phyloP scores from a whole-genome alignment of 2,329 filamentous ascomycete genomes.

The Exserohilum turcica region DNA sequence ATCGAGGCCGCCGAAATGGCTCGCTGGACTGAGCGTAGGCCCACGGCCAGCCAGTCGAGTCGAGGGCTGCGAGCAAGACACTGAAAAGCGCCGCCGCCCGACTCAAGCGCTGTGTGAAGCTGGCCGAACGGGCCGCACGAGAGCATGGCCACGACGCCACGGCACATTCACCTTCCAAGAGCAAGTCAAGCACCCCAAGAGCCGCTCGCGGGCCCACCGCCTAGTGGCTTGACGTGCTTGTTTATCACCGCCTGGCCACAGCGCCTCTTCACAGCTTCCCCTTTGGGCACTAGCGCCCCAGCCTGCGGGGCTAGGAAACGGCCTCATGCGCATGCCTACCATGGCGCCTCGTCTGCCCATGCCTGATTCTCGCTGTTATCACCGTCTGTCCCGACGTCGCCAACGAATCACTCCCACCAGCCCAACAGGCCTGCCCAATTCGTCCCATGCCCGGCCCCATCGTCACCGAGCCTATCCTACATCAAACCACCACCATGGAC shows the following conservation, averaged over 20 bases:
- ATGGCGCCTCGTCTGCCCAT: neutral
- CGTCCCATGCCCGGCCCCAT: neutral
- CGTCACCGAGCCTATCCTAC: neutral
- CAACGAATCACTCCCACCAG: neutral
- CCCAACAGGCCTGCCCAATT: neutral
- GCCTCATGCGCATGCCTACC: neutral
- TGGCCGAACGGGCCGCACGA: neutral
- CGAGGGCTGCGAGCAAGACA: neutral
- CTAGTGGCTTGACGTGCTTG: constrained; percentile 19
- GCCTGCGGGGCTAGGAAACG: neutral
- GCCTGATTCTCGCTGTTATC: neutral
- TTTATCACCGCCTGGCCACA: constrained; percentile 9
- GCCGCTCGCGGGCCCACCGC: constrained; percentile 2
- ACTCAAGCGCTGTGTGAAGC: neutral
- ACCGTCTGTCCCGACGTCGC: neutral
- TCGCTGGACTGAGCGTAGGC: too few species aligned
- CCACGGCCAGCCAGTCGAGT: too few species aligned
- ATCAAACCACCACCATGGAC: neutral
- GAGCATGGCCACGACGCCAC: neutral
- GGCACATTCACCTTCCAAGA: constrained; percentile 16
- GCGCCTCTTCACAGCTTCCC: constrained; percentile 12
- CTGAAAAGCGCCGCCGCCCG: neutral
- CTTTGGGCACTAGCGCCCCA: constrained; percentile 3
- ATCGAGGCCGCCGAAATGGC: neutral
- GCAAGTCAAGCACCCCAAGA: constrained; percentile 14